A percentile compares a stretch with the other conserved stretches of the same genome.
Evolutionary conservation across 305 asterid genomes (phyloP).

Genomic region (Fraxinus ornus): DNA sequence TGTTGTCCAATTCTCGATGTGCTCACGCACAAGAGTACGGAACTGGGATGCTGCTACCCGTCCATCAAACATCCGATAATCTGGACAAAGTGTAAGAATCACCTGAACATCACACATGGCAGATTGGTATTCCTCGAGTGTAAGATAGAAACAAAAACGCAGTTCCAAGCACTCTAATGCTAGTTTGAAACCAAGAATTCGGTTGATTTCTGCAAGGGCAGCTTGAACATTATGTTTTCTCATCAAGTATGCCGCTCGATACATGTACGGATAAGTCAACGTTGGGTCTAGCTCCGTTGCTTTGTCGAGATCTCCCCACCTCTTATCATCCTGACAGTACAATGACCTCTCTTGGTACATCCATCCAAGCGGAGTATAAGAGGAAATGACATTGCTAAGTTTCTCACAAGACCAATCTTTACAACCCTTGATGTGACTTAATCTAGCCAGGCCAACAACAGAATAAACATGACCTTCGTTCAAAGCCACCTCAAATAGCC

Average conservation of each 20-base stretch:
- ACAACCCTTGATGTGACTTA: conserved; percentile 54
- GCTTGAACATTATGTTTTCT: conserved; percentile 66
- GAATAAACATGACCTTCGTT: conserved; percentile 79
- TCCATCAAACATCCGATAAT: conserved; percentile 83
- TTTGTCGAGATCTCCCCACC: conserved; percentile 62
- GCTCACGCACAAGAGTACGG: conserved; percentile 81
- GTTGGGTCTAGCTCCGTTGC: conserved; percentile 93
- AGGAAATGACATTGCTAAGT: conserved; percentile 64
- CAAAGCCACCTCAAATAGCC: conserved; percentile 65
- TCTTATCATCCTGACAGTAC: conserved; percentile 60
- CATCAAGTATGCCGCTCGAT: conserved; percentile 90
- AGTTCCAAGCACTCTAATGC: conserved; percentile 96
- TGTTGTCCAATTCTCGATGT: conserved; percentile 88
- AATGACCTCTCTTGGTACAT: conserved; percentile 95
- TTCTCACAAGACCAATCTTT: conserved; percentile 53
- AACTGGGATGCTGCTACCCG: conserved; percentile 81
- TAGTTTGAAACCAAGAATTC: conserved; percentile 84
- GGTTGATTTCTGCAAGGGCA: conserved; percentile 78
- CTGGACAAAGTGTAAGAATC: conserved; percentile 81
- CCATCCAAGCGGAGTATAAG: conserved; percentile 81
- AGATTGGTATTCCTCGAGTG: conserved; percentile 78
- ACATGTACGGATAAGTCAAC: conserved; percentile 90
- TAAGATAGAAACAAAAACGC: conserved; percentile 82
- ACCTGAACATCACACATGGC: conserved; percentile 93
- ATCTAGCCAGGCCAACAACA: conserved; percentile 67